Evolutionary conservation across 1,284 basidiomycete species (phyloP).

Genomic region (Pseudozyma flocculosa): DNA sequence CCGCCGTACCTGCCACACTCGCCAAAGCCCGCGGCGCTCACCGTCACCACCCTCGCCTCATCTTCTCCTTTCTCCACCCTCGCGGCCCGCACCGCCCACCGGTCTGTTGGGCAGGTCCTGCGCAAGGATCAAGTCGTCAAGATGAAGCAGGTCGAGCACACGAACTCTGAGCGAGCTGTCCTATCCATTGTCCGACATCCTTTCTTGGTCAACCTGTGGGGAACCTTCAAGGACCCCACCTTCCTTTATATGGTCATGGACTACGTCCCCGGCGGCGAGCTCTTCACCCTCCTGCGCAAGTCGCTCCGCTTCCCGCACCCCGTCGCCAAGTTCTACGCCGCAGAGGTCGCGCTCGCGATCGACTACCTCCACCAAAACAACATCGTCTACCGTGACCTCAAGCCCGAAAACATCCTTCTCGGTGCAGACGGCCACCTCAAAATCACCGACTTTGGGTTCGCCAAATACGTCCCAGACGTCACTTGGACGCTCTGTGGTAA

Average conservation of each 20-base stretch:
- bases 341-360: conserved; percentile 91
- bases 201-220: conserved; percentile 98
- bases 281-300: conserved; percentile 66
- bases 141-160: conserved; percentile 97
- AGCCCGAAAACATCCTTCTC: conserved; percentile 94
- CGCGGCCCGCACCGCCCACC: too few relatives aligned
- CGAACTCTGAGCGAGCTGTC: conserved; percentile 91
- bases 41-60: too few relatives aligned
- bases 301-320: conserved; percentile 90
- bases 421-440: conserved; percentile 95
- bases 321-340: conserved; percentile 98
- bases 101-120: conserved; percentile 34
- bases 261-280: conserved; percentile 94
- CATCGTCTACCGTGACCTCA: conserved; percentile 96
- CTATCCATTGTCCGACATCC: conserved; percentile 86
- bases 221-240: conserved; percentile 87
- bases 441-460: conserved; percentile 97
- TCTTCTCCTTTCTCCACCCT: too few relatives aligned
- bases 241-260: conserved; percentile 99
- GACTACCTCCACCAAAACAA: conserved; percentile 86
- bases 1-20: not conserved
- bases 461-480: conserved; percentile 83
- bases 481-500: conserved; percentile 90
- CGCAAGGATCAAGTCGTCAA: conserved; percentile 78
- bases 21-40: not conserved